These are phyloP conservation scores for Anthoceros angustus DNA, from an alignment of 225 moss, liverwort and hornwort genomes.

Conservation along the genomic window DNA sequence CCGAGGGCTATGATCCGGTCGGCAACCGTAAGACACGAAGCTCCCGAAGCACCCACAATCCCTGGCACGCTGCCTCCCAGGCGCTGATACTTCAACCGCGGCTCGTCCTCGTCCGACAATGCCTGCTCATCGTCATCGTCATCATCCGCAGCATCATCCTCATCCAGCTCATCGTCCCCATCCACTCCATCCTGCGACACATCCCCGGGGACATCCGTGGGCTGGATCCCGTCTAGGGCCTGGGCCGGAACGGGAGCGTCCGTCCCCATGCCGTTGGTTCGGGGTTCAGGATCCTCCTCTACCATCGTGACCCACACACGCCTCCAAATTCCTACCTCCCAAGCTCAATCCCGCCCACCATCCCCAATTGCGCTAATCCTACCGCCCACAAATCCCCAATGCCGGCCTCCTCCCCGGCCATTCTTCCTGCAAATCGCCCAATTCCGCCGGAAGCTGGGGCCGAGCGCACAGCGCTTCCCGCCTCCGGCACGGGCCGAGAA, in stretches of 20 bases:
- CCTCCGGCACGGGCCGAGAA: no score
- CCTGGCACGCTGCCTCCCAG: conserved; percentile 69
- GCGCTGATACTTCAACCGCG: conserved; percentile 76
- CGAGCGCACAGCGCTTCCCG: no score
- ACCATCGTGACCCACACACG: not conserved
- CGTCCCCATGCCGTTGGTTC: not conserved
- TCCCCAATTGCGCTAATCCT: no score
- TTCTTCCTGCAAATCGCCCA: no score
- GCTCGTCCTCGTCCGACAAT: conserved; percentile 83
- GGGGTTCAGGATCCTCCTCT: not conserved
- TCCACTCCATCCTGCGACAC: conserved; percentile 56
- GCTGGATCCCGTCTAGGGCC: not conserved
- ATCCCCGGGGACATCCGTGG: not conserved
- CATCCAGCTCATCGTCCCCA: conserved; percentile 61
- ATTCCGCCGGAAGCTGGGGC: no score
- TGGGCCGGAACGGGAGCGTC: not conserved
- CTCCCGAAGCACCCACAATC: conserved; percentile 63
- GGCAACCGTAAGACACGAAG: conserved; percentile 73
- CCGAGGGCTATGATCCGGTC: conserved; percentile 93
- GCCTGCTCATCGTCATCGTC: conserved; percentile 52
- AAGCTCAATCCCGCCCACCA: no score
- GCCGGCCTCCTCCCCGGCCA: no score
- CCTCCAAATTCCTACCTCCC: no score
- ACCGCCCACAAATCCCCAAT: no score
- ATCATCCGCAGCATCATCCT: conserved; percentile 38